Evolutionary conservation across 331 rosid genomes (phyloP).

Genomic region (Phaseolus coccineus): DNA sequence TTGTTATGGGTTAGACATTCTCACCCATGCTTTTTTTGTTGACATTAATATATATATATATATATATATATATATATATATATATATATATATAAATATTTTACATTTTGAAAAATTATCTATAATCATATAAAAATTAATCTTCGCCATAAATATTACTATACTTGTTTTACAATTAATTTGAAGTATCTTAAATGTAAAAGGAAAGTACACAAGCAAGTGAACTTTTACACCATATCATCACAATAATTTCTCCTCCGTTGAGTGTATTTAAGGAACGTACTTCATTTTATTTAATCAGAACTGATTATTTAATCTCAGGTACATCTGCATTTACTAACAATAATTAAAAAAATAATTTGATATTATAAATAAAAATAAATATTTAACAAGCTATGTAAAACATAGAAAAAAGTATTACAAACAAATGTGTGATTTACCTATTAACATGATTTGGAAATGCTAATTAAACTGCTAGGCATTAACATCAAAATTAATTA

Average conservation of each 20-base stretch:
- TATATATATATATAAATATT: too few species aligned
- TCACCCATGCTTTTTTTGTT: too few species aligned
- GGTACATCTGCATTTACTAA: neutral
- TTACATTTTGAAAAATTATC: neutral
- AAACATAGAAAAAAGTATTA: too few species aligned
- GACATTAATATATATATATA: too few species aligned
- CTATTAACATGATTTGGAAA: too few species aligned
- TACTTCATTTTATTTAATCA: neutral
- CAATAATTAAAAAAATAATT: neutral
- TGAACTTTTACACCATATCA: neutral
- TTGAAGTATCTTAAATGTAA: neutral
- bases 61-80: too few species aligned
- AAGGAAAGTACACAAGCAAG: neutral
- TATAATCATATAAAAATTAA: neutral
- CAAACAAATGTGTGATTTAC: too few species aligned
- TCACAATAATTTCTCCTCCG: neutral
- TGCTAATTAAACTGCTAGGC: too few species aligned
- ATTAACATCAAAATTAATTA: too few species aligned
- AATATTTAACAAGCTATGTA: neutral
- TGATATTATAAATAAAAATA: neutral
- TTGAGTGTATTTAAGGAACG: neutral
- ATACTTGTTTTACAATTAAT: neutral
- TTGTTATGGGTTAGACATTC: too few species aligned
- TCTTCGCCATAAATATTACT: neutral
- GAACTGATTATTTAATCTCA: neutral